Evolutionary conservation across 2,329 filamentous ascomycete species (phyloP).

Genomic region (Cercospora canescens): DNA sequence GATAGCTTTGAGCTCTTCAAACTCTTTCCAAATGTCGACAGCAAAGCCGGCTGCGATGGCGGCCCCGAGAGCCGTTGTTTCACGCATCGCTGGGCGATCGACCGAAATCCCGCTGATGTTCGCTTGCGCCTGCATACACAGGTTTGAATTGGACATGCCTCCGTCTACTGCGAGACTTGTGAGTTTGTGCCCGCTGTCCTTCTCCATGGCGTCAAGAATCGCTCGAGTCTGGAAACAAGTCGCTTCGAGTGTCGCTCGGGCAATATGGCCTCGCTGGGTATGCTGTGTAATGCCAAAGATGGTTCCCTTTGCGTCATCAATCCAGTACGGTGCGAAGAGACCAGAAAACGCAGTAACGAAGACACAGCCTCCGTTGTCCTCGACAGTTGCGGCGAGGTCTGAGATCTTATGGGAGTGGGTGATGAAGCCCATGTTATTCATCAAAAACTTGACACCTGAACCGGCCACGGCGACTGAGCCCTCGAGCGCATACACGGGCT

Average conservation of each 20-base stretch:
- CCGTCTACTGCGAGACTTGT: constrained; percentile 80
- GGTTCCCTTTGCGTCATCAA: constrained; percentile 87
- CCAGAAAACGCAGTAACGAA: constrained; percentile 90
- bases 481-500: constrained; percentile 74
- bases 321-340: constrained; percentile 92
- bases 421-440: constrained; percentile 63
- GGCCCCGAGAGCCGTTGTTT: constrained; percentile 85
- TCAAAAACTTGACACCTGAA: constrained; percentile 62
- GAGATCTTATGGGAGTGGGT: constrained; percentile 65
- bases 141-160: constrained; percentile 82
- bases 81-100: constrained; percentile 81
- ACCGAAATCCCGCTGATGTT: constrained; percentile 83
- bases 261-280: constrained; percentile 85
- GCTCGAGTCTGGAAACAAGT: constrained; percentile 92
- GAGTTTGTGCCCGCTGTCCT: constrained; percentile 76
- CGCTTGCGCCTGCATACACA: constrained; percentile 90
- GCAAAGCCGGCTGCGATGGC: constrained; percentile 87
- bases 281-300: constrained; percentile 63
- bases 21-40: constrained; percentile 72
- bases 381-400: constrained; percentile 62
- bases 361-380: constrained; percentile 79
- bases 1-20: constrained; percentile 72
- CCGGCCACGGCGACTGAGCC: constrained; percentile 79
- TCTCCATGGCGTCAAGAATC: constrained; percentile 90
- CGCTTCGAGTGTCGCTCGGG: constrained; percentile 84